A percentile compares a stretch with the other conserved stretches of the same genome.
phyloP scores from a whole-genome alignment of 2,329 filamentous ascomycete genomes.

The Botryotinia narcissicola region DNA sequence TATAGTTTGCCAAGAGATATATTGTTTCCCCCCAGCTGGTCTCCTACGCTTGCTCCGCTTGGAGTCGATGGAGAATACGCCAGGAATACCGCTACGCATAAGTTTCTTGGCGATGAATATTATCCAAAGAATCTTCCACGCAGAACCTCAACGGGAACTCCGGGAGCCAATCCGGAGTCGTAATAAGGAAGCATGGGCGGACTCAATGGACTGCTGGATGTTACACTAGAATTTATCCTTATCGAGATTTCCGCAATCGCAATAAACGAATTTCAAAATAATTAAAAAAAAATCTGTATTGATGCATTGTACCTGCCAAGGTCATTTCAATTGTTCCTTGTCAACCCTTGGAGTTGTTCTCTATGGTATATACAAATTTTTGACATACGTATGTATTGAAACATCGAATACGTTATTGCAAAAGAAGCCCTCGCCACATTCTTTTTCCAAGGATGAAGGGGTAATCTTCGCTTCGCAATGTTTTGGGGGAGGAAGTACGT shows the following conservation, averaged over 20 bases:
- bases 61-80: not conserved
- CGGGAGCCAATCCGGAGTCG: conserved; percentile 12
- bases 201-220: not conserved
- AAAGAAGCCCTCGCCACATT: not conserved
- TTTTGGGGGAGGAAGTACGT: not conserved
- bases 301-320: not conserved
- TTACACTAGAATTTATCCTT: not conserved
- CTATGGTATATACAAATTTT: not conserved
- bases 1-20: conserved; percentile 12
- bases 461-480: not conserved
- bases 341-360: not conserved
- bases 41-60: not conserved
- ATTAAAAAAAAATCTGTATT: not conserved
- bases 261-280: not conserved
- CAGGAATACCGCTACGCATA: not conserved
- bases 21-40: not conserved
- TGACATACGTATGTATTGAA: not conserved
- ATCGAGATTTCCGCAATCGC: not conserved
- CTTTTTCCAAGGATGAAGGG: not conserved
- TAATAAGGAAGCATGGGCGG: conserved; percentile 3
- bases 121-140: conserved; percentile 10
- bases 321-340: not conserved
- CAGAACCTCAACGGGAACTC: conserved; percentile 3
- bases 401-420: not conserved
- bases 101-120: conserved; percentile 2